These are phyloP conservation scores for Macrolepiota fuliginosa DNA, from an alignment of 768 basidiomycete genomes.

Conservation along the genomic window DNA sequence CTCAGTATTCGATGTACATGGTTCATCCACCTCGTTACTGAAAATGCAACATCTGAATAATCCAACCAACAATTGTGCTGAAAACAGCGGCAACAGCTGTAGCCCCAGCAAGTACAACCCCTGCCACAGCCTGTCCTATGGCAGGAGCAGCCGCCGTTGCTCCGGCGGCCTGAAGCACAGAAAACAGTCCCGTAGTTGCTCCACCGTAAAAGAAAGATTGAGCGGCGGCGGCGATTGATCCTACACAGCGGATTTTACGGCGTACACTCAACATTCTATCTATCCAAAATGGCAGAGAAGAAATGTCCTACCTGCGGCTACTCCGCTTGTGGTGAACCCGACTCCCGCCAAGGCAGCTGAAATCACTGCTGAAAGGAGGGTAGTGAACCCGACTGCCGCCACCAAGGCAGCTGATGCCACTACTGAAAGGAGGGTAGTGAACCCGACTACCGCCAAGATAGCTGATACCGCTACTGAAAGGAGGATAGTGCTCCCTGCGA, in stretches of 20 bases:
- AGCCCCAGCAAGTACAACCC: neutral
- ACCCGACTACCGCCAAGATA: too few relatives aligned
- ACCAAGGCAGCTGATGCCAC: neutral
- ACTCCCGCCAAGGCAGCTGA: neutral
- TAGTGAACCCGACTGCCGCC: slow-evolving; percentile 13
- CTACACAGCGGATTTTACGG: neutral
- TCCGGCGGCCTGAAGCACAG: slow-evolving; percentile 6
- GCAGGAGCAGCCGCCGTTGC: slow-evolving; percentile 8
- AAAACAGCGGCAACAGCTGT: neutral
- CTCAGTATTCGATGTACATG: too few relatives aligned
- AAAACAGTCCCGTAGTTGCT: slow-evolving; percentile 5
- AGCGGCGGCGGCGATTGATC: slow-evolving; percentile 5
- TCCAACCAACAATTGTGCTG: too few relatives aligned
- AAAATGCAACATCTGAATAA: too few relatives aligned
- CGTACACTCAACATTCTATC: neutral
- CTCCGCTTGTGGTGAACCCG: slow-evolving; percentile 14
- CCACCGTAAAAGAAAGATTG: slow-evolving; percentile 8
- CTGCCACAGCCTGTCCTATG: neutral
- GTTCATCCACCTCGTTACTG: too few relatives aligned
- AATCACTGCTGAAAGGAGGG: too few relatives aligned
- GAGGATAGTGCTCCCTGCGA: too few relatives aligned
- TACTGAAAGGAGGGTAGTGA: too few relatives aligned
- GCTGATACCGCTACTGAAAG: too few relatives aligned
- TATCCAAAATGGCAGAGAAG: neutral
- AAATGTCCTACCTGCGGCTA: slow-evolving; percentile 10